Percentiles rank a stretch among this genome's conserved stretches.
phyloP scores from a whole-genome alignment of 1,284 basidiomycete genomes.

The Pascua guehoae region DNA sequence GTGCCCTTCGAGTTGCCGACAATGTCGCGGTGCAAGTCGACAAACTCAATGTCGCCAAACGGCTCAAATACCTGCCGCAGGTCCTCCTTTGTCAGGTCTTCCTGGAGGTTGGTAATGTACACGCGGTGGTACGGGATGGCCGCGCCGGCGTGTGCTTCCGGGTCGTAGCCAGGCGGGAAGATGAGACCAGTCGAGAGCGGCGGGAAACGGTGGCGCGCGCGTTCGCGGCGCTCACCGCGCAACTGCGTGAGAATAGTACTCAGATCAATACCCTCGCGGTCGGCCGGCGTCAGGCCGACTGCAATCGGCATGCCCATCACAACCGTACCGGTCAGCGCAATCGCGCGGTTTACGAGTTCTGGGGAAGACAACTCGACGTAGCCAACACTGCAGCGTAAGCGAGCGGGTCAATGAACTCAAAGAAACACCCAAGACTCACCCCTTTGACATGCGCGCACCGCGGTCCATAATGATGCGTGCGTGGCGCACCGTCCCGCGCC shows the following conservation, averaged over 20 bases:
- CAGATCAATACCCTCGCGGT: constrained; percentile 58
- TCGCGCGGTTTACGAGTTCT: constrained; percentile 84
- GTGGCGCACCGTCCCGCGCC: constrained; percentile 86
- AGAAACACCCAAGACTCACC: constrained; percentile 56
- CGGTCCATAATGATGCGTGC: constrained; percentile 93
- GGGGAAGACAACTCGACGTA: constrained; percentile 93
- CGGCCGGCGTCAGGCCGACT: constrained; percentile 93
- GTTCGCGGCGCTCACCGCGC: constrained; percentile 9
- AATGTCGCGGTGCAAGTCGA: constrained; percentile 87
- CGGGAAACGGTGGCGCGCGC: constrained; percentile 29
- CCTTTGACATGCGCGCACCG: constrained; percentile 87
- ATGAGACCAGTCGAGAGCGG: constrained; percentile 31
- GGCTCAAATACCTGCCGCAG: constrained; percentile 98
- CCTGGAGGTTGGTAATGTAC: constrained; percentile 94
- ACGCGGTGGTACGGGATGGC: constrained; percentile 63
- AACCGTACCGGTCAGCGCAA: constrained; percentile 74
- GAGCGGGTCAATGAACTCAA: background rate
- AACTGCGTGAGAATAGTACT: constrained; percentile 8
- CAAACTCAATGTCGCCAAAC: constrained; percentile 95
- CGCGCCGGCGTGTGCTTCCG: constrained; percentile 46
- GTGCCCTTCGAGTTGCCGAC: constrained; percentile 69
- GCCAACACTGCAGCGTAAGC: constrained; percentile 61
- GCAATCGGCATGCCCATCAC: constrained; percentile 97
- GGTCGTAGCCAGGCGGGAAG: constrained; percentile 41
- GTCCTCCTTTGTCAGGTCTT: constrained; percentile 92